Base-by-base conservation (phyloP, 805 yeast genomes). In the Candida sakaeoensis region DNA sequence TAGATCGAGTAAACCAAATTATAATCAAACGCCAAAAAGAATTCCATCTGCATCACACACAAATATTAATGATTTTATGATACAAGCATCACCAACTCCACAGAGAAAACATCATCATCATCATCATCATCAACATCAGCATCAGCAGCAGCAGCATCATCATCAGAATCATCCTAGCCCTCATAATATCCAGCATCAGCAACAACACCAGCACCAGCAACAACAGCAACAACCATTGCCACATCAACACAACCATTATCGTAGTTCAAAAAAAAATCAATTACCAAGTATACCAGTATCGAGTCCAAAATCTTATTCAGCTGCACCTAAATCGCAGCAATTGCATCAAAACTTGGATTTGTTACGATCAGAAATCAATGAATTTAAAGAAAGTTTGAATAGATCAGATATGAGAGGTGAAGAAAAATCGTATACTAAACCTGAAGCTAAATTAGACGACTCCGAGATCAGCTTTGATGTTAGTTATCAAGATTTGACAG, bases 321-420 rank as follows among this genome's bases (percentile, higher is more conserved):
- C 26, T 3, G 36, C 36, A n/a, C 40, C 37, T 14, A 63, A 64
- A 47, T 52, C 70, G 0, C 47, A 50, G 15, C 63, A 68, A 38
- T 57, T 68, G 52, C 65, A 66, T 37, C 69, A 68, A 37, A 66
- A 68, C 39, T 52, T 68, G 37, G 70, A 67, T 40, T 47, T 68
- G 42, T 55, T 68, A 38, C 45, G 74, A 36, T 55, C 60, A 18
- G 74, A 68, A 45, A 67, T 68, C 44, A 68, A 68, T 44, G 73
- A 68, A 42, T 68, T 68, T 44, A 68, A 67, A 38, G 73, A 68
- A 39, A 65, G 69, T 39, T 55, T 68, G 44, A 57, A 58, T 27
- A 54, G 50, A 30, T 43, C 48, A 8, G 68, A 63, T 19, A 6
- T 7, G 7, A 17, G 2, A 24, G 8, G 9, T 23, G 25, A 16